Evolutionary conservation across 2,329 filamentous ascomycete species (phyloP).

Genomic region (Cladophialophora psammophila): DNA sequence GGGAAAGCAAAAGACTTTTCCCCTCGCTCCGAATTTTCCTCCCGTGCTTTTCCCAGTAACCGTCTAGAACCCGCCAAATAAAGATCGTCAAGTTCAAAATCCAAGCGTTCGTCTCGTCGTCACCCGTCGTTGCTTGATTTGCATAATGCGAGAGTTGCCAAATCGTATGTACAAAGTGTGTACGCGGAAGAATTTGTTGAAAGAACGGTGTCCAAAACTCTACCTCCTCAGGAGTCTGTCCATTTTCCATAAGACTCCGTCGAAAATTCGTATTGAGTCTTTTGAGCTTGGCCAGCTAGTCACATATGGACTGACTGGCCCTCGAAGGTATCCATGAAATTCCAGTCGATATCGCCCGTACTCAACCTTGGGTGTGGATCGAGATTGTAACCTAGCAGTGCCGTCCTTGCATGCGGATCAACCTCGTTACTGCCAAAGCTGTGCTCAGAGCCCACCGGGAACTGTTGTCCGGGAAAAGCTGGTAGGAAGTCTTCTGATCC

Average conservation of each 20-base stretch:
- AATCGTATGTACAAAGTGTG: not conserved
- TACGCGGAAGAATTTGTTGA: not conserved
- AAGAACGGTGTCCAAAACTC: not conserved
- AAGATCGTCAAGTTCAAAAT: not conserved
- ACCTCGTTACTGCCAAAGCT: slow-evolving; percentile 38
- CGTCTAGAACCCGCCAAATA: not conserved
- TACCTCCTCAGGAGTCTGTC: slow-evolving; percentile 10
- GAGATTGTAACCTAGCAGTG: slow-evolving; percentile 40
- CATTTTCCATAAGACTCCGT: not conserved
- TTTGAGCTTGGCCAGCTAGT: slow-evolving; percentile 12
- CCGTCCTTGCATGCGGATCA: slow-evolving; percentile 38
- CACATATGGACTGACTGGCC: slow-evolving; percentile 28
- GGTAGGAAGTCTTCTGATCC: slow-evolving; percentile 39
- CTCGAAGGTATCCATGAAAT: slow-evolving; percentile 35
- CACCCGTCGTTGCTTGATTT: not conserved
- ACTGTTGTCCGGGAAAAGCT: slow-evolving; percentile 42
- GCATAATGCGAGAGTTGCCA: not conserved
- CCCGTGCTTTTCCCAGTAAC: not conserved
- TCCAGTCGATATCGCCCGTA: slow-evolving; percentile 38
- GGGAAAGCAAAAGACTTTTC: not conserved
- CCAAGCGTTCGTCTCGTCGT: not conserved
- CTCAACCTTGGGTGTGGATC: slow-evolving; percentile 41
- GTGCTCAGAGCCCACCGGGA: slow-evolving; percentile 40
- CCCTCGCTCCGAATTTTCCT: not conserved
- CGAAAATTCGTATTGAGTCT: not conserved